Evolutionary conservation across 192 early-diverging fungal genomes (phyloP).

Genomic region (Diversispora eburnea): DNA sequence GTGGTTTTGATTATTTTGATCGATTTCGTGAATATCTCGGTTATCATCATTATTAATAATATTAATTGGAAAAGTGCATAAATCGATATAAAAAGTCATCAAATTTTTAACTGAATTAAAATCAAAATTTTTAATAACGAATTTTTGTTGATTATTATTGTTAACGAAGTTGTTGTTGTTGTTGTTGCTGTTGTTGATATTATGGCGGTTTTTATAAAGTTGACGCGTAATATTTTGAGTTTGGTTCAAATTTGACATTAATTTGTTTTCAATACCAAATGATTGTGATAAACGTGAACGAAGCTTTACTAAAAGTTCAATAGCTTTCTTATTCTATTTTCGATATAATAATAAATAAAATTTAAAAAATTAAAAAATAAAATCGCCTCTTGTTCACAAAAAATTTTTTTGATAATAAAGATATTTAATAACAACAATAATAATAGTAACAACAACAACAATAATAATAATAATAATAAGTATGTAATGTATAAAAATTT

Average conservation of each 20-base stretch:
- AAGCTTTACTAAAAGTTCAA: slow-evolving; percentile 42
- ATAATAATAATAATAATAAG: background rate
- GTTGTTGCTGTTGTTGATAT: no score
- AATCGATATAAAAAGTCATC: no score
- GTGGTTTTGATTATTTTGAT: background rate
- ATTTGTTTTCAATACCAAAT: background rate
- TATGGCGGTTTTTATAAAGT: background rate
- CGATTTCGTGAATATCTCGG: no score
- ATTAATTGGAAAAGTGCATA: no score
- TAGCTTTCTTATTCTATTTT: slow-evolving; percentile 42
- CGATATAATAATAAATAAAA: slow-evolving; percentile 1
- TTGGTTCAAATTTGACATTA: background rate
- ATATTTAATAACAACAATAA: no score
- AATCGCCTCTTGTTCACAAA: background rate
- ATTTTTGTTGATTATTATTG: no score
- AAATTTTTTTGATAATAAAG: background rate
- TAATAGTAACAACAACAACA: no score
- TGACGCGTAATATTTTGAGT: background rate
- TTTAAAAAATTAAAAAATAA: background rate
- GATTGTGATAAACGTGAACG: slow-evolving; percentile 31
- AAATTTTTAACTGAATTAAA: no score
- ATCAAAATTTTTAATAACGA: no score
- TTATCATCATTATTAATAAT: no score
- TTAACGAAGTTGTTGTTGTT: no score
- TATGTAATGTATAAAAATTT: background rate